phyloP scores from a whole-genome alignment of 805 yeast genomes.

The Barnettozyma populi region DNA sequence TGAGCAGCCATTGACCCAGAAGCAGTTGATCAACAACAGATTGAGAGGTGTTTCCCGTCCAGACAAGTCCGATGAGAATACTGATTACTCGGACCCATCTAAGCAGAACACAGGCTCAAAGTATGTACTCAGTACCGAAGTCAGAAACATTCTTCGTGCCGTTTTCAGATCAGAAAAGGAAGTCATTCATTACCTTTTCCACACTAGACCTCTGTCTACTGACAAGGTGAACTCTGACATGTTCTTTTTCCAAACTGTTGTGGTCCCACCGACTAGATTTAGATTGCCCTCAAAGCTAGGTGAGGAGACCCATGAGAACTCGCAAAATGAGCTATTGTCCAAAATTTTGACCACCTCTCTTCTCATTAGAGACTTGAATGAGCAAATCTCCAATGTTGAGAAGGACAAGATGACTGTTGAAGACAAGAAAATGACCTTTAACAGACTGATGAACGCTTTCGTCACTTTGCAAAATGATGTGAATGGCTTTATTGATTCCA shows the following conservation, averaged over 20 bases:
- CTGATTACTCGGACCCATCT: not conserved
- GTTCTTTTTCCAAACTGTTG: constrained; percentile 82
- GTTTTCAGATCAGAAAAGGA: constrained; percentile 72
- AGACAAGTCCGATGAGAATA: constrained; percentile 36
- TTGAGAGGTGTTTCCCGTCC: constrained; percentile 74
- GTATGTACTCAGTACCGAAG: constrained; percentile 83
- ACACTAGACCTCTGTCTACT: constrained; percentile 61
- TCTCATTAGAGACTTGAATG: constrained; percentile 83
- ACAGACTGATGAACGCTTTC: constrained; percentile 91
- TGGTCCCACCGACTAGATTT: constrained; percentile 96
- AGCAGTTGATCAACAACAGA: constrained; percentile 75
- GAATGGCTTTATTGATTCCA: constrained; percentile 86
- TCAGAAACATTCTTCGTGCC: constrained; percentile 68
- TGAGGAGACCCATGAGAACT: constrained; percentile 91
- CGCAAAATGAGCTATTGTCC: constrained; percentile 84
- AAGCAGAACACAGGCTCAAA: constrained; percentile 64
- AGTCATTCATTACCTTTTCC: constrained; percentile 69
- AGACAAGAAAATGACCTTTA: constrained; percentile 72
- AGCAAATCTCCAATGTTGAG: constrained; percentile 61
- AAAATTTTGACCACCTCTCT: constrained; percentile 75
- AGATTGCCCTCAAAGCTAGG: constrained; percentile 96
- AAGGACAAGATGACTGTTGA: constrained; percentile 57
- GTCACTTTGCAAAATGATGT: constrained; percentile 94
- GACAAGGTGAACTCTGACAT: constrained; percentile 60
- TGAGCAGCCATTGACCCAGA: constrained; percentile 78